Evolutionary conservation across 164 flowering plant species (phyloP).

Genomic region (Annona squamosa): DNA sequence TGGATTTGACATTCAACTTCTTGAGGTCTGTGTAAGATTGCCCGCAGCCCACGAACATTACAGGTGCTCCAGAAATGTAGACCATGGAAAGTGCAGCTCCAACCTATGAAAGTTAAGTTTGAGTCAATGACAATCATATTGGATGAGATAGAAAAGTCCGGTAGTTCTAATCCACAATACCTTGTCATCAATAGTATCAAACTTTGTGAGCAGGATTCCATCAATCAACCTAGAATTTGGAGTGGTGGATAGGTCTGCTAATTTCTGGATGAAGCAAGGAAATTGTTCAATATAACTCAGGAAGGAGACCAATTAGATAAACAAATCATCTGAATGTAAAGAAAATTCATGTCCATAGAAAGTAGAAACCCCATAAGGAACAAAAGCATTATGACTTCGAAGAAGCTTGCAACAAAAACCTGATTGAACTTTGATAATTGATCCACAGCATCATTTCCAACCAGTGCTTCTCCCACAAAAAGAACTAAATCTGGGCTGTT

Average conservation of each 20-base stretch:
- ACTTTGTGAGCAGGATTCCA: conserved; percentile 94
- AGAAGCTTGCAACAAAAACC: conserved; percentile 29
- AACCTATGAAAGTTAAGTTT: conserved; percentile 38
- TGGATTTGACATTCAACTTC: conserved; percentile 82
- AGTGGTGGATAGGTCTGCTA: conserved; percentile 74
- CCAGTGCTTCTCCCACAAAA: conserved; percentile 96
- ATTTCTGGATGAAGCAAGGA: conserved; percentile 45
- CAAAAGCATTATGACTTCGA: background rate
- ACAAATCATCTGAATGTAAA: background rate
- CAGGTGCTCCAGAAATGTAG: conserved; percentile 93
- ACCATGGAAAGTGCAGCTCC: conserved; percentile 99
- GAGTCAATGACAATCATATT: background rate
- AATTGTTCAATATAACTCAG: background rate
- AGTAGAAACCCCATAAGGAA: background rate
- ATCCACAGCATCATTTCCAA: conserved; percentile 98
- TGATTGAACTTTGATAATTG: conserved; percentile 91
- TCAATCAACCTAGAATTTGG: conserved; percentile 73
- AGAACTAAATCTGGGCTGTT: conserved; percentile 89
- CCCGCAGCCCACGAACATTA: conserved; percentile 98
- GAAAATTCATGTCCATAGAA: background rate
- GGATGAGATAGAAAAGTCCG: background rate
- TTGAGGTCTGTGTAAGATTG: conserved; percentile 90
- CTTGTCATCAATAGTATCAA: conserved; percentile 97
- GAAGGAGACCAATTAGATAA: background rate
- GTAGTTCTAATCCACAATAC: conserved; percentile 21